Conservation (phyloP, 148 eudicot species). For the Fallopia convolvulus region DNA sequence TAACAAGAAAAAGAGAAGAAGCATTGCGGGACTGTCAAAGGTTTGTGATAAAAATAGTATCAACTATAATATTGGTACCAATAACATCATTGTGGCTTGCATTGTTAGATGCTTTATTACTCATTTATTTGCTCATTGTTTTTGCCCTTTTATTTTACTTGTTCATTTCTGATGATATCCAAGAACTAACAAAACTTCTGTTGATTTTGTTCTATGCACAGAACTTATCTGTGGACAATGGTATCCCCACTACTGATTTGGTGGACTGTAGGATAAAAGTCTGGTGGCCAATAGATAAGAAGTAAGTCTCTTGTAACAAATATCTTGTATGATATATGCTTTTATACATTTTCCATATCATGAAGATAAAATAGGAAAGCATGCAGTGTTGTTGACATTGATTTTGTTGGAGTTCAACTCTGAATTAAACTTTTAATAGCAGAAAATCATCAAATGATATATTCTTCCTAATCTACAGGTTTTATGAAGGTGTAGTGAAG, state of each 20-base stretch:
- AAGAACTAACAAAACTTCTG: background rate
- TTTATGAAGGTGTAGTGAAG: slow-evolving; percentile 84
- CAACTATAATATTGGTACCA: background rate
- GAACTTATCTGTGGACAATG: slow-evolving; percentile 56
- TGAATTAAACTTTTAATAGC: background rate
- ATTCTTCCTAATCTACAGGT: slow-evolving; percentile 36
- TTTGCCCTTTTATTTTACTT: background rate
- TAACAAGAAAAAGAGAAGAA: slow-evolving; percentile 54
- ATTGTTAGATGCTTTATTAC: background rate
- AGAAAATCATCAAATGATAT: background rate
- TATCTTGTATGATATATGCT: background rate
- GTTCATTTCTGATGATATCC: background rate
- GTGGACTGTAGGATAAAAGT: slow-evolving; percentile 72
- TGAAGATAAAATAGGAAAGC: background rate
- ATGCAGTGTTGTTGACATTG: background rate
- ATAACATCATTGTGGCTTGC: background rate
- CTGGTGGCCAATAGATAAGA: slow-evolving; percentile 98
- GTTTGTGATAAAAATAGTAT: slow-evolving; percentile 24
- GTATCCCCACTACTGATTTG: slow-evolving; percentile 51
- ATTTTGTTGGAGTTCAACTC: background rate
- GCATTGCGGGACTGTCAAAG: slow-evolving; percentile 61
- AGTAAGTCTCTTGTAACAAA: slow-evolving; percentile 35
- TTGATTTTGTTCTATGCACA: slow-evolving; percentile 23
- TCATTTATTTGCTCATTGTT: background rate
- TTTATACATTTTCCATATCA: background rate